These are phyloP conservation scores for Penicillium occitanis DNA, from an alignment of 2,329 filamentous ascomycete species.

Conservation along the genomic window DNA sequence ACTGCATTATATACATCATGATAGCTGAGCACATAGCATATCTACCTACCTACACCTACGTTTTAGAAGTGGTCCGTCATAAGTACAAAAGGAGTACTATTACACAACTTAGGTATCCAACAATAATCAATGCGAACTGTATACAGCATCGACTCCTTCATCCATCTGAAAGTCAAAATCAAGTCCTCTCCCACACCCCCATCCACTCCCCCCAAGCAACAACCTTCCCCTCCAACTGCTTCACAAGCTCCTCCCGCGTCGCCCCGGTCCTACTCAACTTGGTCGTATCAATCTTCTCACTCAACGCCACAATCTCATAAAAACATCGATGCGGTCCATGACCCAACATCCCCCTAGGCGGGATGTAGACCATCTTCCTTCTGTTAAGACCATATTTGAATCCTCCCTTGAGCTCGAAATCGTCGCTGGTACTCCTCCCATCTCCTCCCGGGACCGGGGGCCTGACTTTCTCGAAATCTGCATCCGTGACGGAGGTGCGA, in stretches of 20 bases:
- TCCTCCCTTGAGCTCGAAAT: slow-evolving; percentile 36
- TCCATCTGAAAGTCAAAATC: background rate
- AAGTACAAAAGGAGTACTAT: background rate
- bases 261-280: slow-evolving; percentile 40
- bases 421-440: slow-evolving; percentile 23
- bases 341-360: slow-evolving; percentile 51
- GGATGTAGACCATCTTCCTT: slow-evolving; percentile 45
- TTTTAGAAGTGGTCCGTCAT: background rate
- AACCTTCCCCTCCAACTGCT: slow-evolving; percentile 50
- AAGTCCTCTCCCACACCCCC: slow-evolving; percentile 46
- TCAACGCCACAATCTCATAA: slow-evolving; percentile 52
- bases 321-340: slow-evolving; percentile 56
- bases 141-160: background rate
- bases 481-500: slow-evolving; percentile 35
- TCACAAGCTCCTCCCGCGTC: slow-evolving; percentile 46
- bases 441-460: background rate
- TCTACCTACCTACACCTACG: slow-evolving; percentile 2
- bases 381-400: slow-evolving; percentile 51
- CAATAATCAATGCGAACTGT: background rate
- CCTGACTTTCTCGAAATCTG: slow-evolving; percentile 38
- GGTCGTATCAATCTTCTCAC: slow-evolving; percentile 42
- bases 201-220: slow-evolving; percentile 53
- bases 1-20: background rate
- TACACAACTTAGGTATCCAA: background rate
- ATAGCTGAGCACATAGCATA: slow-evolving; percentile 1